These are phyloP conservation scores for Volutella citrinella DNA, from an alignment of 2,329 filamentous ascomycete species.

Conservation along the genomic window DNA sequence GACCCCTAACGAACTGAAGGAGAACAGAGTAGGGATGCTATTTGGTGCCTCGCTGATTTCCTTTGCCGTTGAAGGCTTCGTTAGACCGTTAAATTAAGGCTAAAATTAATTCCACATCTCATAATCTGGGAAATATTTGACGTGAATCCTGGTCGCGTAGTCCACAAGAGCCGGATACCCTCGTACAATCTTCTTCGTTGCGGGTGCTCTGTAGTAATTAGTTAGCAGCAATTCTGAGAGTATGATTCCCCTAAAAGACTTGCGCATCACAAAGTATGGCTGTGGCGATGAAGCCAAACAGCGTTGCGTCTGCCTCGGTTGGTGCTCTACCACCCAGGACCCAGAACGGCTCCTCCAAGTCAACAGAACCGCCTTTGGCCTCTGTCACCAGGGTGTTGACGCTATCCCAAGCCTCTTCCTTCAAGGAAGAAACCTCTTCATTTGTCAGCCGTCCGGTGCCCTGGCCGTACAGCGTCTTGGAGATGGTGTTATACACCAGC, in stretches of 20 bases:
- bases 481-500: conserved; percentile 42
- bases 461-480: conserved; percentile 50
- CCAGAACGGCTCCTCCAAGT: conserved; percentile 49
- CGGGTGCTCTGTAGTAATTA: conserved; percentile 38
- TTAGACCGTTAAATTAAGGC: no score
- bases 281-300: conserved; percentile 58
- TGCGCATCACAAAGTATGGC: conserved; percentile 51
- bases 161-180: conserved; percentile 48
- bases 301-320: conserved; percentile 53
- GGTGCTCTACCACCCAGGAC: conserved; percentile 49
- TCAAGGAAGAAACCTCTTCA: conserved; percentile 46
- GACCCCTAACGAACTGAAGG: no score
- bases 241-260: conserved; percentile 26
- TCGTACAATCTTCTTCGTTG: conserved; percentile 41
- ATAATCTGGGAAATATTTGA: conserved; percentile 57
- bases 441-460: conserved; percentile 49
- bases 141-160: conserved; percentile 56
- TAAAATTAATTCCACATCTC: conserved; percentile 38
- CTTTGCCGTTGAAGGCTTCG: no score
- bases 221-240: background rate
- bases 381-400: conserved; percentile 44
- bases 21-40: no score
- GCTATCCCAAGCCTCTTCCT: conserved; percentile 52
- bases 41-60: no score
- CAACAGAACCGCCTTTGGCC: conserved; percentile 19